Percentiles rank a stretch among this genome's conserved stretches.
These are phyloP conservation scores for Saccharomycopsis amapae DNA, from an alignment of 805 yeast species.

Conservation along the genomic window DNA sequence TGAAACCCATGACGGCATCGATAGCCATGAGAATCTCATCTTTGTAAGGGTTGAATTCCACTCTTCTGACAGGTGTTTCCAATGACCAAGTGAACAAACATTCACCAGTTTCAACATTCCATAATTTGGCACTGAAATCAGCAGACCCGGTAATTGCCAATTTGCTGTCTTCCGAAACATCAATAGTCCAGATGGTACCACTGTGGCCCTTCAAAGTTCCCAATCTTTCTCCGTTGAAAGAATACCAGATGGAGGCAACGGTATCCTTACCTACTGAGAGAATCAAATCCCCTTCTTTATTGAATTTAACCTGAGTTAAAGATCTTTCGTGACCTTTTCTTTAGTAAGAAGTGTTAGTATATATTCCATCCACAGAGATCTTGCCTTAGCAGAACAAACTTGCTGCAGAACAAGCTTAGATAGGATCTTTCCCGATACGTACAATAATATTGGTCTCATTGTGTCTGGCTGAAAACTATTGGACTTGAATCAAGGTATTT, in stretches of 20 bases:
- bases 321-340: conserved; percentile 88
- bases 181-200: conserved; percentile 95
- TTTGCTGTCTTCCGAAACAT: conserved; percentile 64
- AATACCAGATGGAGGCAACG: conserved; percentile 86
- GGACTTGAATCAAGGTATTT: background rate
- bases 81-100: conserved; percentile 64
- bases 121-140: conserved; percentile 75
- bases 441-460: conserved; percentile 18
- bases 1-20: conserved; percentile 87
- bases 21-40: conserved; percentile 69
- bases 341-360: too few relatives aligned
- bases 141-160: conserved; percentile 85
- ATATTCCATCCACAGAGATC: too few relatives aligned
- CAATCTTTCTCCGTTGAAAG: conserved; percentile 91
- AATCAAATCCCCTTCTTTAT: conserved; percentile 89
- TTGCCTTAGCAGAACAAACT: background rate
- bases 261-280: conserved; percentile 90
- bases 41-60: conserved; percentile 67
- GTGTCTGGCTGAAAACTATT: background rate
- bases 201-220: conserved; percentile 87
- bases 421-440: background rate
- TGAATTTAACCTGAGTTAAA: conserved; percentile 90
- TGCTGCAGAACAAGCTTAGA: background rate
- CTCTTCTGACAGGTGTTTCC: conserved; percentile 85
- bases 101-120: conserved; percentile 78